Conservation (phyloP, 1,139 yeast genomes). For the Pichia sp. region DNA sequence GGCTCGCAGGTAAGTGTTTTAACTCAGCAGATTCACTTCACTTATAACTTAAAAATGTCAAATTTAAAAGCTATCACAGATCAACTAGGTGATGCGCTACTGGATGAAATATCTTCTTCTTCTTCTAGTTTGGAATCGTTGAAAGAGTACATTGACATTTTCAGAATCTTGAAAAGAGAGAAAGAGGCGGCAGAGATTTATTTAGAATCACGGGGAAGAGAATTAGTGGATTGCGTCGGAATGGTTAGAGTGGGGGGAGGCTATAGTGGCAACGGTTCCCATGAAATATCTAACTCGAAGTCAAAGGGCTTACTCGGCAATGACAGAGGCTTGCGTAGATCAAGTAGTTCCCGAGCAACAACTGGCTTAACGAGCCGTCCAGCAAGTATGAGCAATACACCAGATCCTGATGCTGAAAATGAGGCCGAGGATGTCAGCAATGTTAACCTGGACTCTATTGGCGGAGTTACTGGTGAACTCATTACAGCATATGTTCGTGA, state of each 20-base stretch:
- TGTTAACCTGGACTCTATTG: conserved; percentile 1
- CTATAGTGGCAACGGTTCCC: conserved; percentile 5
- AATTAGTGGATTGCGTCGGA: conserved; percentile 13
- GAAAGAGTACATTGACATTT: conserved; percentile 8
- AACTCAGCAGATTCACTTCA: conserved; percentile 12
- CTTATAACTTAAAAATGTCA: conserved; percentile 10
- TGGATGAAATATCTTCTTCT: conserved; percentile 7
- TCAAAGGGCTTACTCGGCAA: background rate
- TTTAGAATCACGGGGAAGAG: conserved; percentile 11
- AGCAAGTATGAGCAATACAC: conserved; percentile 7
- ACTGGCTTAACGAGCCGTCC: conserved; percentile 10
- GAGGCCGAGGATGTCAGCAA: background rate
- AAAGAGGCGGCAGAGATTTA: conserved; percentile 15
- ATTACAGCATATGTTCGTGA: conserved; percentile 19
- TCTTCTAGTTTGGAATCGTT: conserved; percentile 1
- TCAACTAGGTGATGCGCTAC: conserved; percentile 5
- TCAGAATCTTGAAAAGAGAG: conserved; percentile 9
- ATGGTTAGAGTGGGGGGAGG: conserved; percentile 16
- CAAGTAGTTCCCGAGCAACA: conserved; percentile 5
- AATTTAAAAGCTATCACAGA: conserved; percentile 8
- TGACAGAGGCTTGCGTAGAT: conserved; percentile 12
- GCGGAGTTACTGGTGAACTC: conserved; percentile 14
- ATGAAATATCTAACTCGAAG: background rate
- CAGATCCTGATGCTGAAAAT: background rate
- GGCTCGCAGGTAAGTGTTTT: conserved; percentile 5